These are phyloP conservation scores for Haplosporangium sp. DNA, from an alignment of 371 early-diverging fungal species.

Conservation along the genomic window DNA sequence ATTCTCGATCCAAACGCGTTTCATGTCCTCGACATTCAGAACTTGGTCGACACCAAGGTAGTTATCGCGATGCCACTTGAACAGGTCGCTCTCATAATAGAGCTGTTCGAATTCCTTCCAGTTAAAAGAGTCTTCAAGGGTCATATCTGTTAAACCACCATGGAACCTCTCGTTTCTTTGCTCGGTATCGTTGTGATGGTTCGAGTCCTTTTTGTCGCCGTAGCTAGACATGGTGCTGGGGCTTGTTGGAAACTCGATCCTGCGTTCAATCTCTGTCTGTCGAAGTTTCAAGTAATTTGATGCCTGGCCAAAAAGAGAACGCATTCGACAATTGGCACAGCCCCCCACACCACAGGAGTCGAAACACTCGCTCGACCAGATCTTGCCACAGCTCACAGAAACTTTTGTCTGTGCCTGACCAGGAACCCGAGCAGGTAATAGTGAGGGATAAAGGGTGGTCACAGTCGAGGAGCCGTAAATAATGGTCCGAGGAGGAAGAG, in stretches of 20 bases:
- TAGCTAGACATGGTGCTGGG: background rate
- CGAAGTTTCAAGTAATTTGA: slow-evolving; percentile 31
- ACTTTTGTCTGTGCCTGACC: slow-evolving; percentile 27
- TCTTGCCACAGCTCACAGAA: slow-evolving; percentile 24
- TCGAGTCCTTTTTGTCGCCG: no score
- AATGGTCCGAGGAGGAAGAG: background rate
- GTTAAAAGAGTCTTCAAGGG: slow-evolving; percentile 26
- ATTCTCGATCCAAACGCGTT: slow-evolving; percentile 32
- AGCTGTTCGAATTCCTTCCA: slow-evolving; percentile 33
- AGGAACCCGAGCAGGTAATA: background rate
- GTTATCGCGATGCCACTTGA: slow-evolving; percentile 28
- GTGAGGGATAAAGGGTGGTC: background rate
- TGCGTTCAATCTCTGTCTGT: slow-evolving; percentile 27
- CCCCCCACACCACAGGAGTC: slow-evolving; percentile 8
- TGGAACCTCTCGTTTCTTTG: background rate
- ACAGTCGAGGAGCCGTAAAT: background rate
- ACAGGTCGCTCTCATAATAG: slow-evolving; percentile 32
- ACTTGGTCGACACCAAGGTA: background rate
- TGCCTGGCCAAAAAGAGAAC: slow-evolving; percentile 18
- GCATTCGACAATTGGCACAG: slow-evolving; percentile 47
- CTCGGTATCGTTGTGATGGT: background rate
- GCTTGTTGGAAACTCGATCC: slow-evolving; percentile 16
- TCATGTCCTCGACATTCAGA: slow-evolving; percentile 19
- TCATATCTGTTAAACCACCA: background rate
- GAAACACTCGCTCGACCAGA: slow-evolving; percentile 27